These are phyloP conservation scores for Oryza meridionalis DNA, from an alignment of 176 grass and related monocot genomes.

Conservation along the genomic window DNA sequence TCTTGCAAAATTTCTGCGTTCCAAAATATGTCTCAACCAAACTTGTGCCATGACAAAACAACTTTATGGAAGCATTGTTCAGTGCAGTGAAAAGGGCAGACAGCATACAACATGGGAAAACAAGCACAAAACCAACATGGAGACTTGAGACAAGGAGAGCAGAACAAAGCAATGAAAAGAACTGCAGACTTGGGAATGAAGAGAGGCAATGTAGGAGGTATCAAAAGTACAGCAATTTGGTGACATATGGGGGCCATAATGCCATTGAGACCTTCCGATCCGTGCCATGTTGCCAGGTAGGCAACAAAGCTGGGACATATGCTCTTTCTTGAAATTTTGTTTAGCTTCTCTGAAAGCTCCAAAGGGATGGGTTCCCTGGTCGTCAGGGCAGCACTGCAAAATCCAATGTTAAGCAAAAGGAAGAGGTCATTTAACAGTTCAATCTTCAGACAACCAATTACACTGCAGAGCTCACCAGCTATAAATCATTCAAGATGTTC, in stretches of 20 bases:
- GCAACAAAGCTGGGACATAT: conserved; percentile 23
- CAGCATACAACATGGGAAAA: background rate
- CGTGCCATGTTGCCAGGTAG: background rate
- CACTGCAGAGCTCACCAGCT: background rate
- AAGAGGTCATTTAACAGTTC: background rate
- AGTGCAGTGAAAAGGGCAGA: background rate
- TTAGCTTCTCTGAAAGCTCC: background rate
- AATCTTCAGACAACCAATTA: background rate
- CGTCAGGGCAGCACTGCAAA: background rate
- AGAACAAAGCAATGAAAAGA: background rate
- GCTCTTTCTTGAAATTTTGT: background rate
- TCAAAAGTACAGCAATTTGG: background rate
- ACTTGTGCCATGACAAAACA: background rate
- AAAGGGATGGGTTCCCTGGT: conserved; percentile 25
- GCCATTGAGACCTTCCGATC: conserved; percentile 3
- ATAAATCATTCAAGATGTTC: background rate
- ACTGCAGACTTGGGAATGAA: background rate
- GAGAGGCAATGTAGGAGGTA: background rate
- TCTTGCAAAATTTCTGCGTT: background rate
- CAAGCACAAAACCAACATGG: background rate
- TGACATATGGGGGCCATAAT: background rate
- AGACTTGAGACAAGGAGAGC: background rate
- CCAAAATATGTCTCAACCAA: background rate
- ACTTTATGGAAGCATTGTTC: conserved; percentile 1
- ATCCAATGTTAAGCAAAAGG: background rate